phyloP scores from a whole-genome alignment of 805 yeast genomes.

The Schwanniomyces yamadae region DNA sequence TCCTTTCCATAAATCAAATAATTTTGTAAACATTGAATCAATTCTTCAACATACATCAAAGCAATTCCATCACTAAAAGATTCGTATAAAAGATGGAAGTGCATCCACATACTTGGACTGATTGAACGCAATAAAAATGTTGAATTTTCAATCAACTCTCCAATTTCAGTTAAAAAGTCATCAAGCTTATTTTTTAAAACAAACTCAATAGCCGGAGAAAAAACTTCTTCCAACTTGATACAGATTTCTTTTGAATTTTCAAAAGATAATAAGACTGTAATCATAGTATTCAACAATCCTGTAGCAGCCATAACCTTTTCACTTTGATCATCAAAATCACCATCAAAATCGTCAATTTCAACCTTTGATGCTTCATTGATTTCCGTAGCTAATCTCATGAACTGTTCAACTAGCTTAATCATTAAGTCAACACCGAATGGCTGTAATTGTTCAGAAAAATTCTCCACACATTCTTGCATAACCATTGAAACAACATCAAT shows the following conservation, averaged over 20 bases:
- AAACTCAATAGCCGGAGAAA: constrained; percentile 65
- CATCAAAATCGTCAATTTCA: constrained; percentile 27
- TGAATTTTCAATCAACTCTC: constrained; percentile 63
- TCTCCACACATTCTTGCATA: constrained; percentile 93
- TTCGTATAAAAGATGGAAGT: constrained; percentile 49
- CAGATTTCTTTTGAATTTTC: constrained; percentile 76
- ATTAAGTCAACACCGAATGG: constrained; percentile 73
- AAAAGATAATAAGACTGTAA: constrained; percentile 76
- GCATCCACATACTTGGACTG: constrained; percentile 73
- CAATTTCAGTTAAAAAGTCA: constrained; percentile 73
- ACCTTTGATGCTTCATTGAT: constrained; percentile 52
- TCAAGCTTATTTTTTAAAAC: constrained; percentile 65
- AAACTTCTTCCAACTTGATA: constrained; percentile 59
- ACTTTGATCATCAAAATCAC: constrained; percentile 34
- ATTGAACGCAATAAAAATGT: constrained; percentile 36
- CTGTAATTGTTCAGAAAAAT: constrained; percentile 77
- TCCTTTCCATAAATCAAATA: constrained; percentile 56
- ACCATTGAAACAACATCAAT: constrained; percentile 84
- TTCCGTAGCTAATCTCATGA: constrained; percentile 39
- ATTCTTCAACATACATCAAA: constrained; percentile 70
- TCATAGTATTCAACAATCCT: constrained; percentile 78
- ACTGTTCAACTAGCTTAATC: constrained; percentile 65
- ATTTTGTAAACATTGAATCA: constrained; percentile 70
- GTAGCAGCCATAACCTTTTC: constrained; percentile 82
- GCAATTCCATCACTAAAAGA: constrained; percentile 43